Conservation (phyloP, 768 basidiomycete species). For the Macrolepiota fuliginosa region DNA sequence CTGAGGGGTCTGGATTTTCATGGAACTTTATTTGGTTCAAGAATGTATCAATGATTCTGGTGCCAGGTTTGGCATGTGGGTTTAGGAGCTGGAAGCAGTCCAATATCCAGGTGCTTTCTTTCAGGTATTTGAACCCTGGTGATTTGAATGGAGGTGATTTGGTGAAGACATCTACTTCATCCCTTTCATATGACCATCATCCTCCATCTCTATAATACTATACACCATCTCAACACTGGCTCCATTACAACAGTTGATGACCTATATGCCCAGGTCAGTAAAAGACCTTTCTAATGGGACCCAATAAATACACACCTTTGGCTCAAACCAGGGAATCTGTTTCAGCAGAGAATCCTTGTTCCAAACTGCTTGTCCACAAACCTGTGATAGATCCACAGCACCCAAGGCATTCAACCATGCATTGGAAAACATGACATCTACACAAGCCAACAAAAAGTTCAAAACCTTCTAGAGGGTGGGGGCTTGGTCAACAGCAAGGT, state of each 20-base stretch:
- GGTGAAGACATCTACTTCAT: no score
- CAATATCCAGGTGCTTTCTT: no score
- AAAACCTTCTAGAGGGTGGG: slow-evolving; percentile 88
- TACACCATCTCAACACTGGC: slow-evolving; percentile 87
- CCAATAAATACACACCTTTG: slow-evolving; percentile 53
- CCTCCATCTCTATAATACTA: slow-evolving; percentile 98
- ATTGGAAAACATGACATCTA: slow-evolving; percentile 98
- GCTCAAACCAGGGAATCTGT: slow-evolving; percentile 95
- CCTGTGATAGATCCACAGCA: slow-evolving; percentile 97
- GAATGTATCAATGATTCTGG: no score
- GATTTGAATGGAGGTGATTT: no score
- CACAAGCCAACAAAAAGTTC: slow-evolving; percentile 89
- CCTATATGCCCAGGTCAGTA: slow-evolving; percentile 34
- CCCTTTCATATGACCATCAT: slow-evolving; percentile 80
- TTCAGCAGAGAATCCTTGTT: slow-evolving; percentile 93
- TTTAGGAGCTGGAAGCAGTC: no score
- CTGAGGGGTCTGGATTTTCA: no score
- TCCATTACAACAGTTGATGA: slow-evolving; percentile 80
- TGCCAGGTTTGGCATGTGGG: no score
- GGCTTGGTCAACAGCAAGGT: slow-evolving; percentile 89
- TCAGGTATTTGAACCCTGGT: no score
- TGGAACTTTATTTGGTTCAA: no score
- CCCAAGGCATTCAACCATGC: slow-evolving; percentile 92
- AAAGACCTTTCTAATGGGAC: not conserved
- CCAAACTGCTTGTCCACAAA: slow-evolving; percentile 99